Evolutionary conservation across 208 protist genomes (phyloP).

Genomic region (Leishmania tropica): DNA sequence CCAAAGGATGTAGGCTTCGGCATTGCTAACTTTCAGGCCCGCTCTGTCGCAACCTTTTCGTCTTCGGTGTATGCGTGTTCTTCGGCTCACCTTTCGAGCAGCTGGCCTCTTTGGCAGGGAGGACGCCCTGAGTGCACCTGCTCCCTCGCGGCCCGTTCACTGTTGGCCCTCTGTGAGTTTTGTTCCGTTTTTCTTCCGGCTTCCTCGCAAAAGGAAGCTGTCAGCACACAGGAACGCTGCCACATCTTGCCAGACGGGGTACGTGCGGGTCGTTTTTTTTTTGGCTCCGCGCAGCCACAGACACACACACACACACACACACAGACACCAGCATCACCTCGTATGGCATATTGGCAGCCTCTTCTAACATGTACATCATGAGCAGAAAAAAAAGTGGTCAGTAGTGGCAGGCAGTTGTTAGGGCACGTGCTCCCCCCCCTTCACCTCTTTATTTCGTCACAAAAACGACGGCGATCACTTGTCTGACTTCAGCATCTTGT

Average conservation of each 20-base stretch:
- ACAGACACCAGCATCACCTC: not conserved
- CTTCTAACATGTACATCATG: not conserved
- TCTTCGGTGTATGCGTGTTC: not conserved
- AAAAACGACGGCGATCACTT: conserved; percentile 22
- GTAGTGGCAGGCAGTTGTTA: not conserved
- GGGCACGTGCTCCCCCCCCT: not conserved
- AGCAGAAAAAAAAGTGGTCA: conserved; percentile 1
- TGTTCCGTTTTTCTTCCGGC: not conserved
- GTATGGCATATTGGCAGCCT: too few species aligned
- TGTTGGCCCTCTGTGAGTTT: not conserved
- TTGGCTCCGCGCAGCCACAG: not conserved
- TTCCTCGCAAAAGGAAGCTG: not conserved
- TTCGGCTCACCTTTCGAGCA: not conserved
- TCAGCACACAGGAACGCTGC: not conserved
- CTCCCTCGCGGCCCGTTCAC: not conserved
- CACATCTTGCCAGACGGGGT: too few species aligned
- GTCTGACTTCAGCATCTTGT: conserved; percentile 89
- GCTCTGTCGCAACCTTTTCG: not conserved
- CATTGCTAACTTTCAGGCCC: not conserved
- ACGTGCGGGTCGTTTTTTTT: too few species aligned
- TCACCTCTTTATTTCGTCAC: conserved; percentile 1
- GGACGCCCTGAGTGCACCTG: not conserved
- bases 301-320: not conserved
- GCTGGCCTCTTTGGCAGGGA: not conserved
- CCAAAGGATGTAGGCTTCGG: not conserved